phyloP scores from a whole-genome alignment of 2,329 filamentous ascomycete species.

The Penicillium occitanis region DNA sequence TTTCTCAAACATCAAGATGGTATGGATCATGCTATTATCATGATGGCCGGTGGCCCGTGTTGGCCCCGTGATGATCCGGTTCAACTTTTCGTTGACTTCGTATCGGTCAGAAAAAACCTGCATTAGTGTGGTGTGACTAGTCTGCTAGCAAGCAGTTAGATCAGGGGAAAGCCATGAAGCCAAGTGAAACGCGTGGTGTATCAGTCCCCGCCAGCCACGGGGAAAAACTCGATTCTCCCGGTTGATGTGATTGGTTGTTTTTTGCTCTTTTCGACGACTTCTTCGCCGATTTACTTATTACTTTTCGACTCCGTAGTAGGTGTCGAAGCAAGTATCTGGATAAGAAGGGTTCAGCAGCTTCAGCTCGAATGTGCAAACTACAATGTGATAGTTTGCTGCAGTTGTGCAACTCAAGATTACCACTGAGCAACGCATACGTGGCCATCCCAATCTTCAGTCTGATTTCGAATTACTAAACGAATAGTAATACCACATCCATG shows the following conservation, averaged over 20 bases:
- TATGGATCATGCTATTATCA: background rate
- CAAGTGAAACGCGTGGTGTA: conserved; percentile 18
- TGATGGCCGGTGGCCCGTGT: conserved; percentile 1
- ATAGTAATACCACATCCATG: background rate
- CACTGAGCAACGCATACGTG: background rate
- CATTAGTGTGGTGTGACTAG: background rate
- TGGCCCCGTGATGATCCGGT: conserved; percentile 4
- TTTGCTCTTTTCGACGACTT: background rate
- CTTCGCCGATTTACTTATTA: background rate
- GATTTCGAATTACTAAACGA: background rate
- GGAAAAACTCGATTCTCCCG: conserved; percentile 1
- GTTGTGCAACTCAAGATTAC: background rate
- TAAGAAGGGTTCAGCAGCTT: background rate
- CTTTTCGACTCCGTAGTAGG: background rate
- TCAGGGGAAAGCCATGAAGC: conserved; percentile 6
- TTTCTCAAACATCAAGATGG: background rate
- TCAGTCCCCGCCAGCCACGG: conserved; percentile 8
- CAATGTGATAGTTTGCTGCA: background rate
- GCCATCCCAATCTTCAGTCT: background rate
- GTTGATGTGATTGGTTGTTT: background rate
- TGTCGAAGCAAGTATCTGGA: background rate
- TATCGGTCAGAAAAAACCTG: background rate
- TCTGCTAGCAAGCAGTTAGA: background rate
- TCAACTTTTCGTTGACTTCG: background rate
- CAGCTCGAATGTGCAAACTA: background rate